These are phyloP conservation scores for Sphaceloma murrayae DNA, from an alignment of 2,329 filamentous ascomycete species.

Conservation along the genomic window DNA sequence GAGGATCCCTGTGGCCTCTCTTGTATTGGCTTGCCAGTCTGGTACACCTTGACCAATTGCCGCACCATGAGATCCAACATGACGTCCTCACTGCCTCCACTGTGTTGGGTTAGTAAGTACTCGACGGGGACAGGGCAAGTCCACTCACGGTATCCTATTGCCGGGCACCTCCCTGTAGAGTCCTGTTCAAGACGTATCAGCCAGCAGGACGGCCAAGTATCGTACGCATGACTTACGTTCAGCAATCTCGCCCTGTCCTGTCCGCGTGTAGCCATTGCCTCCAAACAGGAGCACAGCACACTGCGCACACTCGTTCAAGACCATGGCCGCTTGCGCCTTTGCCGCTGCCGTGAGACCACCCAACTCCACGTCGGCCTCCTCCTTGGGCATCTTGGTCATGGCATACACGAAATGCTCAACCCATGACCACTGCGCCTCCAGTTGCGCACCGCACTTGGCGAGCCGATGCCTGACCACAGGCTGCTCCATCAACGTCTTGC, in stretches of 20 bases:
- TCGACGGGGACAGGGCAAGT: background rate
- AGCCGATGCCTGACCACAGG: conserved; percentile 65
- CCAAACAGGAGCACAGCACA: conserved; percentile 63
- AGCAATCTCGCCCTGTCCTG: conserved; percentile 60
- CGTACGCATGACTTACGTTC: conserved; percentile 47
- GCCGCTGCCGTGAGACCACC: conserved; percentile 63
- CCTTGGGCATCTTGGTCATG: conserved; percentile 52
- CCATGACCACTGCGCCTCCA: conserved; percentile 65
- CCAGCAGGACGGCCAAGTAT: background rate
- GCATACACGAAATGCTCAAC: conserved; percentile 62
- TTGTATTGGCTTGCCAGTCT: conserved; percentile 46
- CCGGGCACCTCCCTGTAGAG: conserved; percentile 57
- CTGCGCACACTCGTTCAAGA: conserved; percentile 61
- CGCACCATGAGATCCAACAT: conserved; percentile 60
- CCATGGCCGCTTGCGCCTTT: conserved; percentile 63
- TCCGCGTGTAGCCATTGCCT: conserved; percentile 61
- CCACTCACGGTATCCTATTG: conserved; percentile 26
- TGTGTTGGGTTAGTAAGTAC: conserved; percentile 18
- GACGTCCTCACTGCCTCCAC: conserved; percentile 62
- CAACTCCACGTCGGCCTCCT: conserved; percentile 52
- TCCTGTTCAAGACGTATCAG: conserved; percentile 30
- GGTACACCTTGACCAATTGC: conserved; percentile 61
- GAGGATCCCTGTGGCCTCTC: conserved; percentile 36
- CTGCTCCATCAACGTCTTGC: conserved; percentile 61
- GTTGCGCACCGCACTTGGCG: conserved; percentile 56